phyloP scores from a whole-genome alignment of 2,329 filamentous ascomycete genomes.

The Aspergillus ochraceoroseus region DNA sequence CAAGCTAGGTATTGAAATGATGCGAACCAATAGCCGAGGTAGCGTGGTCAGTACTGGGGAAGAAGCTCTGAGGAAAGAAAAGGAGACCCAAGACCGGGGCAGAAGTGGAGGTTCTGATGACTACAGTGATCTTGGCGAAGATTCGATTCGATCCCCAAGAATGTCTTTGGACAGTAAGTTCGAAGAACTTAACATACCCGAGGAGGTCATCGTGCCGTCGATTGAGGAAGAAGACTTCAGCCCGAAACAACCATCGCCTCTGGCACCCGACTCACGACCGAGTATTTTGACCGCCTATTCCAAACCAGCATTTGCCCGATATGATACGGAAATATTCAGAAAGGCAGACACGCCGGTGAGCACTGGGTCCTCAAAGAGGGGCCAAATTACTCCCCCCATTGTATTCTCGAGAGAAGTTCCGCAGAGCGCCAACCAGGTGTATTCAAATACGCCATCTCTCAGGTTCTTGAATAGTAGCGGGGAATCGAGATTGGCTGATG shows the following conservation, averaged over 20 bases:
- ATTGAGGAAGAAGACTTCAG: conserved; percentile 30
- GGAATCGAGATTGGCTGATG: conserved; percentile 14
- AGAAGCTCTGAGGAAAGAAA: conserved; percentile 35
- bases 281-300: conserved; percentile 6
- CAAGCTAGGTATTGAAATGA: conserved; percentile 94
- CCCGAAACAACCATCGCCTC: conserved; percentile 20
- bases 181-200: conserved; percentile 33
- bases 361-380: conserved; percentile 18
- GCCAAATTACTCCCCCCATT: conserved; percentile 32
- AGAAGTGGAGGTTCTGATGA: conserved; percentile 22
- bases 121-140: conserved; percentile 22
- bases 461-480: conserved; percentile 20
- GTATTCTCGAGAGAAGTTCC: conserved; percentile 14
- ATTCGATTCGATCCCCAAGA: conserved; percentile 22
- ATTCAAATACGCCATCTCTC: conserved; percentile 23
- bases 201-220: conserved; percentile 30
- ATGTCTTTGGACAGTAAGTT: conserved; percentile 31
- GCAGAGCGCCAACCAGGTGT: not conserved
- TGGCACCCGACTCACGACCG: conserved; percentile 15
- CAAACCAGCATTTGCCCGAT: conserved; percentile 14
- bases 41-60: conserved; percentile 57
- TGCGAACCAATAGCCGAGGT: conserved; percentile 91
- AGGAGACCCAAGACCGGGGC: conserved; percentile 32
- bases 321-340: conserved; percentile 7
- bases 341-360: conserved; percentile 6